phyloP scores from a whole-genome alignment of 352 stramenopile species.

The Phytophthora chlamydospora region DNA sequence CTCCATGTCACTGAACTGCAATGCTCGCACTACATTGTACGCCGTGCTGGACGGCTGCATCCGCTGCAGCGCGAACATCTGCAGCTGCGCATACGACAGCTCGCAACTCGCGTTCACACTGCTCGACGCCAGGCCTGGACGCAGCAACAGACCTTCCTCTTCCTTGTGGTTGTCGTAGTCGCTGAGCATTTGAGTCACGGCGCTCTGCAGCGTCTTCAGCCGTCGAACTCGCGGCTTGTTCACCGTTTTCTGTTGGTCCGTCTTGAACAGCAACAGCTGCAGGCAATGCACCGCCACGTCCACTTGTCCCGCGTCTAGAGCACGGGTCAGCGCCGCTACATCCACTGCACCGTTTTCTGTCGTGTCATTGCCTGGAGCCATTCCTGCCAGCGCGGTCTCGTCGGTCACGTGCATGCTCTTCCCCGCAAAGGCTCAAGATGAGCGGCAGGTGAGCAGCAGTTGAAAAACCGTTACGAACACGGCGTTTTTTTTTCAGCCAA shows the following conservation, averaged over 20 bases:
- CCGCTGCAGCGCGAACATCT: constrained; percentile 64
- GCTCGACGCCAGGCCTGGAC: constrained; percentile 21
- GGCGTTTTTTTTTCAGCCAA: constrained; percentile 23
- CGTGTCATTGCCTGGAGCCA: not conserved
- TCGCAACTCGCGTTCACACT: constrained; percentile 8
- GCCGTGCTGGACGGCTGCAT: constrained; percentile 47
- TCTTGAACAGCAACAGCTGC: constrained; percentile 38
- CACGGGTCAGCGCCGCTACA: constrained; percentile 18
- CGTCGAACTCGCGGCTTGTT: constrained; percentile 13
- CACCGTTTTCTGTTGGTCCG: not conserved
- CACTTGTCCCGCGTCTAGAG: constrained; percentile 43
- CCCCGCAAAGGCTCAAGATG: not conserved
- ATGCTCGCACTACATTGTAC: constrained; percentile 57
- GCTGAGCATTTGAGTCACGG: constrained; percentile 21
- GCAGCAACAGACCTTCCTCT: constrained; percentile 10
- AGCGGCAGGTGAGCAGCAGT: constrained; percentile 4
- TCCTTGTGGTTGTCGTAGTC: constrained; percentile 8
- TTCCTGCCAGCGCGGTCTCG: constrained; percentile 31
- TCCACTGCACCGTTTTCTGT: not conserved
- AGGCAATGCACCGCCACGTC: constrained; percentile 48
- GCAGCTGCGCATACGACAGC: constrained; percentile 59
- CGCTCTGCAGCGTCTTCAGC: constrained; percentile 21
- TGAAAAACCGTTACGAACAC: constrained; percentile 24
- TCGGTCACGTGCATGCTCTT: constrained; percentile 3
- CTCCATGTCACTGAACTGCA: constrained; percentile 27